Conservation (phyloP, 371 early-diverging fungal species). For the Apophysomyces ossiformis region DNA sequence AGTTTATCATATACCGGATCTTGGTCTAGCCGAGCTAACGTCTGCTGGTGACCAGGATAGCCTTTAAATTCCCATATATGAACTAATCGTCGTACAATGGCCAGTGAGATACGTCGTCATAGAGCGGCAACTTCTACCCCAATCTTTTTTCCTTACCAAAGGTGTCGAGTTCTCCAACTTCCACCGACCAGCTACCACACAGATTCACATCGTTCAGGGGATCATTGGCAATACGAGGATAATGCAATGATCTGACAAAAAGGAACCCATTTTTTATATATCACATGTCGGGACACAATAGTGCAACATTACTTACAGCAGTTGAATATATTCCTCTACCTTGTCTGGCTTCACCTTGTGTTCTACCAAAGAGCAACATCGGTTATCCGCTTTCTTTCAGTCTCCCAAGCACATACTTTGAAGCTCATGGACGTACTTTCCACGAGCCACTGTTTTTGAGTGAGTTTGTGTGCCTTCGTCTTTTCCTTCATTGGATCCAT, state of each 20-base stretch:
- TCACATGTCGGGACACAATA: slow-evolving; percentile 11
- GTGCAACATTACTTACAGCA: slow-evolving; percentile 46
- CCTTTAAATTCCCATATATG: slow-evolving; percentile 90
- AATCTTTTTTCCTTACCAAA: slow-evolving; percentile 47
- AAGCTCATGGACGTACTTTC: slow-evolving; percentile 89
- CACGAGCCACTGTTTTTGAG: slow-evolving; percentile 77
- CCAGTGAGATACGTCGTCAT: neutral
- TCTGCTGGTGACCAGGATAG: slow-evolving; percentile 68
- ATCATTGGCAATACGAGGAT: slow-evolving; percentile 69
- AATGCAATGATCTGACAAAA: slow-evolving; percentile 57
- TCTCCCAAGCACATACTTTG: slow-evolving; percentile 51
- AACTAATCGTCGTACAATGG: slow-evolving; percentile 37
- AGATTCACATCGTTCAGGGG: slow-evolving; percentile 70
- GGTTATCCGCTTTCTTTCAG: neutral
- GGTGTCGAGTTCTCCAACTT: slow-evolving; percentile 82
- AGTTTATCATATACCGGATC: slow-evolving; percentile 43
- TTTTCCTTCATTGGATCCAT: slow-evolving; percentile 61
- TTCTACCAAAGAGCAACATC: slow-evolving; percentile 32
- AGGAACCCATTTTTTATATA: neutral
- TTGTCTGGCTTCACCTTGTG: slow-evolving; percentile 81
- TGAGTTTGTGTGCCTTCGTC: slow-evolving; percentile 62
- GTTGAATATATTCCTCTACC: slow-evolving; percentile 73
- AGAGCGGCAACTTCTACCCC: neutral
- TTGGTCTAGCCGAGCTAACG: slow-evolving; percentile 48
- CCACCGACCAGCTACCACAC: slow-evolving; percentile 81